These are phyloP conservation scores for Aspergillus nomiae DNA, from an alignment of 2,329 filamentous ascomycete species.

Conservation along the genomic window DNA sequence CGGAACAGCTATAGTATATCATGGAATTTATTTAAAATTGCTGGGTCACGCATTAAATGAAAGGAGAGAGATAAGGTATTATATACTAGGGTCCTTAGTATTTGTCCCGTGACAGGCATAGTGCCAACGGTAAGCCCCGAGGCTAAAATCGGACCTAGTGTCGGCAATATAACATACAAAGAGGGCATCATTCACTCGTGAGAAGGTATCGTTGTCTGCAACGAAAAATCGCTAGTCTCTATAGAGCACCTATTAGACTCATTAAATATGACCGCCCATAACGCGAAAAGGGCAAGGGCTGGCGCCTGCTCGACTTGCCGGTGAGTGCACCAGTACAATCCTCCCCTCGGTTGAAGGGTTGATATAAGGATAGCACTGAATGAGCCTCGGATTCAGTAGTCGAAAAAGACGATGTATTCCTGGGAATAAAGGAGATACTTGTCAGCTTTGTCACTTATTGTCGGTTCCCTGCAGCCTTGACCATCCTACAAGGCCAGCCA, in stretches of 20 bases:
- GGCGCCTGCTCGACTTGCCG: conserved; percentile 1
- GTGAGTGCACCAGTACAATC: neutral
- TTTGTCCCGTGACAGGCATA: neutral
- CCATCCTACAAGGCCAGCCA: neutral
- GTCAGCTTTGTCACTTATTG: conserved; percentile 17
- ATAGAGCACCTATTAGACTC: neutral
- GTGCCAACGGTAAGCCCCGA: neutral
- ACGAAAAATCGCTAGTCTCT: neutral
- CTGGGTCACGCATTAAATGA: too few species aligned
- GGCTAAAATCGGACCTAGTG: neutral
- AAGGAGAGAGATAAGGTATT: neutral
- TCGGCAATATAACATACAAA: neutral
- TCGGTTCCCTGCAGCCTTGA: conserved; percentile 18
- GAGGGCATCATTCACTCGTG: neutral
- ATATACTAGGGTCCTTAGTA: neutral
- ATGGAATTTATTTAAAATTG: too few species aligned
- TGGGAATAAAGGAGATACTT: conserved; percentile 10
- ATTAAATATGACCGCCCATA: neutral
- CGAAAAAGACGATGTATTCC: conserved; percentile 23
- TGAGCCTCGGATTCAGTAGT: conserved; percentile 1
- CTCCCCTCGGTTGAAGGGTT: neutral
- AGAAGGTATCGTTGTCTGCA: neutral
- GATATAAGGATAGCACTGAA: neutral
- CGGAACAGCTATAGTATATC: too few species aligned
- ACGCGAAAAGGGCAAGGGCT: neutral